Base-by-base conservation (phyloP, 768 basidiomycete species). In the Pisolithus tinctorius region DNA sequence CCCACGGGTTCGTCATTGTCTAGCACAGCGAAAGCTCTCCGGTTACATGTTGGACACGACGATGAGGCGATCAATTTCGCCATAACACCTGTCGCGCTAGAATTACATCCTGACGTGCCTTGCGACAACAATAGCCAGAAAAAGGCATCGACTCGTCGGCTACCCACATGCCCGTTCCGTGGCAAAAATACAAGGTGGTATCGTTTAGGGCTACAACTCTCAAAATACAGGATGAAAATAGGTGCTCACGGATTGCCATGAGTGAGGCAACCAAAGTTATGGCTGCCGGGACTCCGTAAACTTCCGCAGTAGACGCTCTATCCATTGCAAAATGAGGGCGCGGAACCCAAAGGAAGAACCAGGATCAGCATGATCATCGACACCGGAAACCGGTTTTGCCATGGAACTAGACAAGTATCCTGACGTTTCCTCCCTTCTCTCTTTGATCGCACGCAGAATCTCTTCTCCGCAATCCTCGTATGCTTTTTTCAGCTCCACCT, bases 401-500 rank as follows among this genome's bases (percentile, higher is more conserved):
- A 52, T 40, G 23, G 30, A 48, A 45, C 4, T 48, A 36, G 36
- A 41, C 20, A 31, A 23, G 16, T 27, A 27, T 17, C 41, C 27
- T 7, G 45, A 20, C 25, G 16, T 36, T 25, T 59, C 51, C 29
- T 47, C 48, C 48, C 55, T 50, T 46, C 66, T 59, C 52, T 67
- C 67, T 30, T 53, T 58, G 34, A 80, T 60, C 17, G 69, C 76
- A 47, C 58, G 54, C 50, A 78, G 53, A 50, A 88, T 80, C 9
- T 78, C 80, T 52, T 77, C 75, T 5, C 65, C 80, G 38, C 74
- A 73, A 6, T 74, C 76, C 29, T 72, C 63, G 58, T 78, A 87
- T 41, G 76, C 62, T 55, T 66, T 73, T 52, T 73, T 73, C 10
- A 92, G 70, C 69, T 92, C 90, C 17, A 63, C 68, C 8, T 72